phyloP scores from a whole-genome alignment of 2,329 filamentous ascomycete species.

The Penicillium griseofulvum region DNA sequence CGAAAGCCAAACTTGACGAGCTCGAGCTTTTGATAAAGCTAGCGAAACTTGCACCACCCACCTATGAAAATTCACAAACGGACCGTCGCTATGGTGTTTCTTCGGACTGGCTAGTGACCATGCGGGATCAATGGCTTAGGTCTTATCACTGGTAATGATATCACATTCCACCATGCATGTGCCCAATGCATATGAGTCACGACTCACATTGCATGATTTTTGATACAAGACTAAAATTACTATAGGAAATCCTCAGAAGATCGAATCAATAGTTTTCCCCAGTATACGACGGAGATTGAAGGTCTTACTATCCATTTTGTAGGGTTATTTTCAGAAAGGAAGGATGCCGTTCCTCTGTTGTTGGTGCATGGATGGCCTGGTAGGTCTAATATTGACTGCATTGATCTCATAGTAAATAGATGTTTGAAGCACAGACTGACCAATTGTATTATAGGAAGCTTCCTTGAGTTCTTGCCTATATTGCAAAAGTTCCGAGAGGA shows the following conservation, averaged over 20 bases:
- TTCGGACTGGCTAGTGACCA: slow-evolving; percentile 47
- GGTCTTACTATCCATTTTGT: slow-evolving; percentile 49
- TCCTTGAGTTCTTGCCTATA: slow-evolving; percentile 34
- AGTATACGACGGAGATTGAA: slow-evolving; percentile 47
- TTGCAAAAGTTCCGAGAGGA: slow-evolving; percentile 27
- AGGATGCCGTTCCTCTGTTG: slow-evolving; percentile 49
- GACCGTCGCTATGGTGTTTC: slow-evolving; percentile 48
- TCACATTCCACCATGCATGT: slow-evolving; percentile 14
- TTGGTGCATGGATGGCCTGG: slow-evolving; percentile 43
- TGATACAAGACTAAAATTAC: background rate
- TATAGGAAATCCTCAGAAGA: slow-evolving; percentile 35
- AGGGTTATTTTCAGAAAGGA: slow-evolving; percentile 48
- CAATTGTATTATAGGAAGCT: slow-evolving; percentile 25
- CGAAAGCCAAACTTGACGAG: slow-evolving; percentile 46
- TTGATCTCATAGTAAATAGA: background rate
- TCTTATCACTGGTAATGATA: slow-evolving; percentile 49
- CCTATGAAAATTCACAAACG: slow-evolving; percentile 49
- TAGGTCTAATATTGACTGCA: slow-evolving; percentile 1
- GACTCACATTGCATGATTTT: slow-evolving; percentile 20
- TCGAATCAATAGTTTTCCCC: slow-evolving; percentile 52
- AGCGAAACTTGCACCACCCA: slow-evolving; percentile 49
- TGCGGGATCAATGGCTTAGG: slow-evolving; percentile 45
- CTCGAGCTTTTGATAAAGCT: slow-evolving; percentile 49
- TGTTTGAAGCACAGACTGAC: background rate
- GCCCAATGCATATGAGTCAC: no score